Percentiles rank a stretch among this genome's conserved stretches.
Conservation (phyloP, 1,139 yeast species). For the Taphrina sp. region DNA sequence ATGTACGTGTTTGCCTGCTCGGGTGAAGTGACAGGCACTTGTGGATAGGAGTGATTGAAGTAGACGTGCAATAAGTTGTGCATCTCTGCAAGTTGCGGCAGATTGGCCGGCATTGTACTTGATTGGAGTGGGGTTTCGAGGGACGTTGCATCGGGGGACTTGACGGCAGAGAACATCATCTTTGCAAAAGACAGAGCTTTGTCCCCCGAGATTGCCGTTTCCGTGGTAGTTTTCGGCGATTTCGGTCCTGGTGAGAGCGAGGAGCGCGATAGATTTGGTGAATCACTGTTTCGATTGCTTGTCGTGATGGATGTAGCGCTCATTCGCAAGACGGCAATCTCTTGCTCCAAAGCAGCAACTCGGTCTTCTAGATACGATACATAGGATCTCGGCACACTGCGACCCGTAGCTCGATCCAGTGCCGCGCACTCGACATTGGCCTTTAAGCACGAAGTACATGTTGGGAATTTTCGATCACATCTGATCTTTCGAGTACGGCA, state of each 20-base stretch:
- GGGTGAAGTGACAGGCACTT: slow-evolving; percentile 76
- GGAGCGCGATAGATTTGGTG: slow-evolving; percentile 43
- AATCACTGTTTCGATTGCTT: slow-evolving; percentile 38
- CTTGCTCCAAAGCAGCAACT: slow-evolving; percentile 55
- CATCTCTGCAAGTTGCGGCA: slow-evolving; percentile 74
- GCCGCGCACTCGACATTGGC: slow-evolving; percentile 57
- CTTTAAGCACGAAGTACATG: slow-evolving; percentile 48
- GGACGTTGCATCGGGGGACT: slow-evolving; percentile 39
- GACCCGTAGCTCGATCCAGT: slow-evolving; percentile 80
- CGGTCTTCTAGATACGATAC: slow-evolving; percentile 69
- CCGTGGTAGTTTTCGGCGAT: slow-evolving; percentile 74
- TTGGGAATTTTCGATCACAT: slow-evolving; percentile 81
- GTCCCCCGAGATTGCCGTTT: slow-evolving; percentile 44
- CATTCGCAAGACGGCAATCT: slow-evolving; percentile 51
- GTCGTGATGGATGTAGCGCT: slow-evolving; percentile 32
- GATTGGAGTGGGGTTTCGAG: slow-evolving; percentile 39
- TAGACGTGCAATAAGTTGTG: slow-evolving; percentile 62
- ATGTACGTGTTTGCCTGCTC: slow-evolving; percentile 45
- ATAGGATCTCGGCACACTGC: slow-evolving; percentile 77
- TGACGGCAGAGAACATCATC: slow-evolving; percentile 36
- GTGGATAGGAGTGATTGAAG: slow-evolving; percentile 56
- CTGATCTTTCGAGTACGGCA: slow-evolving; percentile 75
- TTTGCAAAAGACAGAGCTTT: slow-evolving; percentile 28
- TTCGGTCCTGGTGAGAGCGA: slow-evolving; percentile 71
- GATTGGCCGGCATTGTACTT: slow-evolving; percentile 48